phyloP scores from a whole-genome alignment of 768 basidiomycete species.

The Pleurotus salmoneostramineus region DNA sequence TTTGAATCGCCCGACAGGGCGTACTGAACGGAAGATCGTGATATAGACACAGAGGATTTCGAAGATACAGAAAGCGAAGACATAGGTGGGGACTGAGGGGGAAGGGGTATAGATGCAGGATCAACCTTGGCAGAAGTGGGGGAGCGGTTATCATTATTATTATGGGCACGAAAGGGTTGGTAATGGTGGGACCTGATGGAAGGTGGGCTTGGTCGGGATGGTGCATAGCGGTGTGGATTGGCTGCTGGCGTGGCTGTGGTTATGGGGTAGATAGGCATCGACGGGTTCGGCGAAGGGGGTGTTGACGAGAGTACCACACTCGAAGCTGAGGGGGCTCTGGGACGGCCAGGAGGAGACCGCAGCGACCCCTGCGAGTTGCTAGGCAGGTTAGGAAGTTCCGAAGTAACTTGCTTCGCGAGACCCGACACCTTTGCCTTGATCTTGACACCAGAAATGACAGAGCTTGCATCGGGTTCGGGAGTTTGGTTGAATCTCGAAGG shows the following conservation, averaged over 20 bases:
- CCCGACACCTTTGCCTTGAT: constrained; percentile 64
- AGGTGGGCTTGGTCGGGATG: constrained; percentile 28
- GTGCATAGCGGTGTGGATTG: constrained; percentile 52
- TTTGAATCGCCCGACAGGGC: constrained; percentile 27
- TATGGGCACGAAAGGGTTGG: constrained; percentile 22
- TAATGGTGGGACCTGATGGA: constrained; percentile 24
- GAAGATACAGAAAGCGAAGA: constrained; percentile 78
- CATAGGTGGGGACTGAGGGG: constrained; percentile 66
- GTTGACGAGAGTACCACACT: constrained; percentile 22
- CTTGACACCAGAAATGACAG: constrained; percentile 19
- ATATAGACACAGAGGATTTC: constrained; percentile 61
- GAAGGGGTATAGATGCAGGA: constrained; percentile 53
- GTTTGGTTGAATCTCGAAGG: constrained; percentile 11
- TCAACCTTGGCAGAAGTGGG: constrained; percentile 41
- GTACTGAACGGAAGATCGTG: constrained; percentile 45
- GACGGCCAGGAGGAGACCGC: constrained; percentile 23
- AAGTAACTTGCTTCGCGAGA: constrained; percentile 32
- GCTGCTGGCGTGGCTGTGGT: constrained; percentile 52
- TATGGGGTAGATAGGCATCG: constrained; percentile 44
- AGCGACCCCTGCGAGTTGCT: constrained; percentile 18
- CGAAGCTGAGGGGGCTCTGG: constrained; percentile 39
- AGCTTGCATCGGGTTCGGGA: constrained; percentile 8
- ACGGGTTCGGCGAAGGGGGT: constrained; percentile 20
- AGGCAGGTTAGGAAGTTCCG: constrained; percentile 14
- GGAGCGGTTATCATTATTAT: constrained; percentile 14